A percentile compares a stretch with the other conserved stretches of the same genome.
Conservation (phyloP, 345 rosid genomes). For the Theobroma cacao region DNA sequence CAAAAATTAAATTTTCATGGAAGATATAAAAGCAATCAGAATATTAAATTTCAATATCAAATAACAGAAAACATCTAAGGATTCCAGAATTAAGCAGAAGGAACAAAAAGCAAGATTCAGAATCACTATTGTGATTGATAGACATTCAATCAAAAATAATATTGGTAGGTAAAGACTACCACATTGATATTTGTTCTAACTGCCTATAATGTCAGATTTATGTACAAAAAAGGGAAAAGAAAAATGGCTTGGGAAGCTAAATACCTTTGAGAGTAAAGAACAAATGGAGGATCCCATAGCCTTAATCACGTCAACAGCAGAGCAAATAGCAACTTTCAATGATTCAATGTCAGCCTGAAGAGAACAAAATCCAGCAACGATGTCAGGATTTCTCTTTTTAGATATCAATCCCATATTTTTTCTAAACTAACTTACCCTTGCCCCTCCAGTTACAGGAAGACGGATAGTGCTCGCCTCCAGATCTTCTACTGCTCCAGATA, state of each 20-base stretch:
- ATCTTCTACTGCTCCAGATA: constrained; percentile 83
- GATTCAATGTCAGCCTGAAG: constrained; percentile 78
- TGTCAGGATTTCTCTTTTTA: constrained; percentile 16
- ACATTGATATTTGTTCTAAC: background rate
- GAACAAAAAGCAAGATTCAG: background rate
- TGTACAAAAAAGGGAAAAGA: background rate
- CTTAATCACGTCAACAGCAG: constrained; percentile 92
- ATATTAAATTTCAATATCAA: background rate
- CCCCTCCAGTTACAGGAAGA: constrained; percentile 85
- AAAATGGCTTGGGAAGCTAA: background rate
- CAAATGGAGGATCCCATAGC: constrained; percentile 78
- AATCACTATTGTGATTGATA: background rate
- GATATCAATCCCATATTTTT: background rate
- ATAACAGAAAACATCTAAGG: background rate
- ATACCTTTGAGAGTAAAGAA: constrained; percentile 68
- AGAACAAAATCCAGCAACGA: constrained; percentile 13
- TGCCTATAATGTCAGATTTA: background rate
- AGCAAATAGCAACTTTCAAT: constrained; percentile 73
- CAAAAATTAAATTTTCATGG: background rate
- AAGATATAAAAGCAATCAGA: background rate
- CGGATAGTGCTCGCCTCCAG: constrained; percentile 89
- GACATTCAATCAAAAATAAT: background rate
- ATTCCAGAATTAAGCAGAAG: background rate
- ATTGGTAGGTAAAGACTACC: background rate
- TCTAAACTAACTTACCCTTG: constrained; percentile 52